Evolutionary conservation across 306 rosid genomes (phyloP).

Genomic region (Astragalus membranaceus): DNA sequence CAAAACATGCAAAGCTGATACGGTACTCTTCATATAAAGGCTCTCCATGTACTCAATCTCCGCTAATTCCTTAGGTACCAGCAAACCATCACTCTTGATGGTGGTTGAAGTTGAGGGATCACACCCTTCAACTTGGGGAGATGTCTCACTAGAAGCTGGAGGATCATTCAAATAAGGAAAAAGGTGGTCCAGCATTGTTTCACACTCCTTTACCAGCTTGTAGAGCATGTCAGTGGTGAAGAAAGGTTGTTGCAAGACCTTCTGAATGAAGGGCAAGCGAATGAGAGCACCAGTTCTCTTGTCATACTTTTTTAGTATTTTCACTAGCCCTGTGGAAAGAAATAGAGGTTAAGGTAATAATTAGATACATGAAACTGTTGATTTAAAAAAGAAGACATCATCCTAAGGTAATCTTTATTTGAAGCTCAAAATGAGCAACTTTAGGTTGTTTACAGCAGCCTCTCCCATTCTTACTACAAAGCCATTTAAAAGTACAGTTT

Average conservation of each 20-base stretch:
- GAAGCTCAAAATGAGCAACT: neutral
- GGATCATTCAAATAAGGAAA: constrained; percentile 41
- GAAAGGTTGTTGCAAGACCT: constrained; percentile 92
- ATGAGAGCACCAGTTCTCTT: constrained; percentile 97
- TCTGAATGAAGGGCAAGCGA: constrained; percentile 94
- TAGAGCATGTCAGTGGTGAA: constrained; percentile 85
- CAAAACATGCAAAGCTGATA: constrained; percentile 71
- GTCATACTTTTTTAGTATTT: constrained; percentile 94
- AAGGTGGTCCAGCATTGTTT: constrained; percentile 72
- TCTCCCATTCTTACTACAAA: neutral
- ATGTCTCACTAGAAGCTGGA: constrained; percentile 35
- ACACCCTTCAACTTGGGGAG: constrained; percentile 40
- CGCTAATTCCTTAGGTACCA: constrained; percentile 53
- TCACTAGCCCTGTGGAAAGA: constrained; percentile 64
- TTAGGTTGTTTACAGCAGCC: neutral
- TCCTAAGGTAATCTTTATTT: neutral
- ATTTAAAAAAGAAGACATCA: neutral
- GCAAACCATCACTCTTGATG: constrained; percentile 35
- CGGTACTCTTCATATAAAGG: constrained; percentile 73
- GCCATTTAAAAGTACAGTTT: neutral
- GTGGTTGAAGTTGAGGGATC: constrained; percentile 58
- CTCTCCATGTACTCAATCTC: constrained; percentile 89
- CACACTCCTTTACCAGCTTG: constrained; percentile 96
- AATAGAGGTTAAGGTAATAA: neutral
- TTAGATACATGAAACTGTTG: neutral